Conservation (phyloP, 164 flowering plant genomes). For the Litsea cubeba region DNA sequence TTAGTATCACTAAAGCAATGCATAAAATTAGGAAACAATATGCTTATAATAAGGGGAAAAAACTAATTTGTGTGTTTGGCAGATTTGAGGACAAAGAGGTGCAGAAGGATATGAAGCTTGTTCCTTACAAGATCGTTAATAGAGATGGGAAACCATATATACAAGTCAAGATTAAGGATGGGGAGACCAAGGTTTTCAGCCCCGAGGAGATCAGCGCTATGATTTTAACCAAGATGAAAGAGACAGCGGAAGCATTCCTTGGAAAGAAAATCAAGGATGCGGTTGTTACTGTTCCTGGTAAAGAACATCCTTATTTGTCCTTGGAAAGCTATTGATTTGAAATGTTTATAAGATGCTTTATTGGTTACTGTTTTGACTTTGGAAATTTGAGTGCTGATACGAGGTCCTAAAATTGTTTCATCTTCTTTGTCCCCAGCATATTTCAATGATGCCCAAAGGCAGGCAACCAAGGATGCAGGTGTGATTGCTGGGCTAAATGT, state of each 20-base stretch:
- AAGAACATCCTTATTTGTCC: neutral
- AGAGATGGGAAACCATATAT: slow-evolving; percentile 91
- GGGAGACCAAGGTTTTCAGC: slow-evolving; percentile 80
- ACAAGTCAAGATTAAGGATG: slow-evolving; percentile 69
- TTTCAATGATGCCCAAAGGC: slow-evolving; percentile 94
- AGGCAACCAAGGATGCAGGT: slow-evolving; percentile 97
- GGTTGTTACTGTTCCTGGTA: slow-evolving; percentile 90
- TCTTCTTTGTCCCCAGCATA: slow-evolving; percentile 46
- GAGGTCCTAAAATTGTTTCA: neutral
- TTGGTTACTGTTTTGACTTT: neutral
- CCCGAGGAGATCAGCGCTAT: slow-evolving; percentile 95
- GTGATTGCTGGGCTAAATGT: slow-evolving; percentile 87
- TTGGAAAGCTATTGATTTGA: no score
- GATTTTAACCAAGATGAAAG: slow-evolving; percentile 86
- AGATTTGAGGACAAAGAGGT: slow-evolving; percentile 93
- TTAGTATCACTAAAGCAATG: neutral
- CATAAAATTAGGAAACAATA: neutral
- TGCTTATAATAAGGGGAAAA: neutral
- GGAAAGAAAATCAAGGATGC: slow-evolving; percentile 96
- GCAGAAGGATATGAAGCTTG: slow-evolving; percentile 81
- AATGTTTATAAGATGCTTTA: no score
- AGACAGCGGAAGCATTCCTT: slow-evolving; percentile 91
- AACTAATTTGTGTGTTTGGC: slow-evolving; percentile 5
- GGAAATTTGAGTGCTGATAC: neutral
- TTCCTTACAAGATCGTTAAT: slow-evolving; percentile 81